Conservation (phyloP, 768 basidiomycete species). For the Daedalea quercina region DNA sequence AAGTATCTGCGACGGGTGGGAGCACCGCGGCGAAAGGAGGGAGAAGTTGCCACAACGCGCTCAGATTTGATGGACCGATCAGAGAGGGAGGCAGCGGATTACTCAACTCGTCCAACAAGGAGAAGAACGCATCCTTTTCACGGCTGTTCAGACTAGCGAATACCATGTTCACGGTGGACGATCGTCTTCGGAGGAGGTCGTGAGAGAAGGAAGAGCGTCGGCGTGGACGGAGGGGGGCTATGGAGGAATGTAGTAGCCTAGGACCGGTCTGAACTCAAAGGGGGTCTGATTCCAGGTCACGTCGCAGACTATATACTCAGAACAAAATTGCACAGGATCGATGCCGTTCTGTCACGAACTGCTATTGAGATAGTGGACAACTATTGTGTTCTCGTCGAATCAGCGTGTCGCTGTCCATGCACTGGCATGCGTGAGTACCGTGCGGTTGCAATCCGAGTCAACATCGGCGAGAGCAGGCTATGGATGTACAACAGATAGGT, state of each 20-base stretch:
- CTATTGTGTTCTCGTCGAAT: no score
- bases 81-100: background rate
- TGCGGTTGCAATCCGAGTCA: background rate
- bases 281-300: no score
- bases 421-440: no score
- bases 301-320: no score
- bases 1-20: constrained; percentile 52
- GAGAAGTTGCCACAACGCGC: background rate
- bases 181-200: background rate
- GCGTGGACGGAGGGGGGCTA: no score
- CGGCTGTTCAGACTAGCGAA: constrained; percentile 58
- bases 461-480: background rate
- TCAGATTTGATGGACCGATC: background rate
- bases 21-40: background rate
- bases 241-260: no score
- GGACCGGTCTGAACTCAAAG: no score
- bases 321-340: no score
- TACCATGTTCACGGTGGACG: constrained; percentile 43
- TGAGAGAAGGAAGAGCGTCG: background rate
- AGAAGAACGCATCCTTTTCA: constrained; percentile 81
- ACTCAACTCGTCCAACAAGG: constrained; percentile 70
- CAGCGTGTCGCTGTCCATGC: no score
- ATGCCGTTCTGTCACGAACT: no score
- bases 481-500: constrained; percentile 12
- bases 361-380: no score